phyloP scores from a whole-genome alignment of 2,329 filamentous ascomycete species.

The Macrophomina phaseolina region DNA sequence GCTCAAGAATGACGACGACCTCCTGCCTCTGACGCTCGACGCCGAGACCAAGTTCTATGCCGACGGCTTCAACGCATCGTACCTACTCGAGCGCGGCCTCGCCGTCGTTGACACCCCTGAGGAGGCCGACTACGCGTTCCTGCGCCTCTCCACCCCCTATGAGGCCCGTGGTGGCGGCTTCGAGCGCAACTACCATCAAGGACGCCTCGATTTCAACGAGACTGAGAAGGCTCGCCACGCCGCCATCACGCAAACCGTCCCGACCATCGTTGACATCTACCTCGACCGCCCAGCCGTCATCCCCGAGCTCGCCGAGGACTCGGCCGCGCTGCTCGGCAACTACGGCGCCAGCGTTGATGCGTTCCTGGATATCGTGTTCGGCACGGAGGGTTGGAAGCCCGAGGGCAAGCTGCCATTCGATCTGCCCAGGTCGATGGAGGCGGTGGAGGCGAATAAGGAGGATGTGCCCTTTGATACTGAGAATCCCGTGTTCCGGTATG shows the following conservation, averaged over 20 bases:
- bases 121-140: slow-evolving; percentile 50
- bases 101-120: slow-evolving; percentile 42
- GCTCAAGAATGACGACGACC: slow-evolving; percentile 42
- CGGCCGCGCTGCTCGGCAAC: slow-evolving; percentile 47
- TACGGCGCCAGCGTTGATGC: slow-evolving; percentile 50
- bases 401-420: slow-evolving; percentile 56
- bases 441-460: slow-evolving; percentile 45
- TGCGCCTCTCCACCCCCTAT: slow-evolving; percentile 49
- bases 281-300: slow-evolving; percentile 53
- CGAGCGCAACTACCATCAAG: slow-evolving; percentile 47
- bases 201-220: slow-evolving; percentile 50
- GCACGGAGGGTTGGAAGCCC: slow-evolving; percentile 43
- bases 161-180: slow-evolving; percentile 51
- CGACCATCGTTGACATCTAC: slow-evolving; percentile 51
- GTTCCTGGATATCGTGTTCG: slow-evolving; percentile 53
- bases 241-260: slow-evolving; percentile 46
- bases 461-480: slow-evolving; percentile 48
- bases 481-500: slow-evolving; percentile 44
- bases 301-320: slow-evolving; percentile 49
- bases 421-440: slow-evolving; percentile 52
- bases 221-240: slow-evolving; percentile 48
- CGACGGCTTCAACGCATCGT: slow-evolving; percentile 43
- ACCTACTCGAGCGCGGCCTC: slow-evolving; percentile 40
- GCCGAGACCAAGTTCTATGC: slow-evolving; percentile 41
- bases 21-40: slow-evolving; percentile 37